Conservation (phyloP, 768 basidiomycete species). For the Tulasnella sp. region DNA sequence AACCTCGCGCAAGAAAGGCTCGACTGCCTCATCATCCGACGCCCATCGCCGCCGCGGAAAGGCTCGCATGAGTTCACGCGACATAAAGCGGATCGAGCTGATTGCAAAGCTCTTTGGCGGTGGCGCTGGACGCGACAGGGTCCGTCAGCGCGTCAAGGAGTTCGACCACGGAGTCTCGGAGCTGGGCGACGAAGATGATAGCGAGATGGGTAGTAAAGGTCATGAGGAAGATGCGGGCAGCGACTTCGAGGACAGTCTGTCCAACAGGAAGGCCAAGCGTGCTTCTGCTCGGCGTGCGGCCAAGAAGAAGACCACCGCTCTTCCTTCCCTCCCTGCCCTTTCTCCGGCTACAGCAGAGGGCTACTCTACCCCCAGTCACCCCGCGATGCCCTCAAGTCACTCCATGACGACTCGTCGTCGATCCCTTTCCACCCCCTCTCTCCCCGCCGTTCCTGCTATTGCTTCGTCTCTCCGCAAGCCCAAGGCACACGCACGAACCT, state of each 20-base stretch:
- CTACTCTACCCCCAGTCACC: not conserved
- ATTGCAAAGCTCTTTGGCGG: not conserved
- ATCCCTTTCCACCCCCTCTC: conserved; percentile 8
- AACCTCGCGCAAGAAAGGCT: not conserved
- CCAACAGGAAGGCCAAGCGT: not conserved
- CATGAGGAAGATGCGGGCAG: conserved; percentile 10
- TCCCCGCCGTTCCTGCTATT: not conserved
- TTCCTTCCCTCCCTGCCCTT: not conserved
- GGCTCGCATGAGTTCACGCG: not conserved
- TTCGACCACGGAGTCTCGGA: conserved; percentile 5
- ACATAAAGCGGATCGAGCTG: not conserved
- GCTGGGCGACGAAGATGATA: not conserved
- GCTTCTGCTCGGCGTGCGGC: not conserved
- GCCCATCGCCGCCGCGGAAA: not conserved
- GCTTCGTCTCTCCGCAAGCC: not conserved
- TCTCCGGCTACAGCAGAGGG: too few relatives aligned
- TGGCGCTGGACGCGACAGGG: not conserved
- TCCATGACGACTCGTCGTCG: conserved; percentile 9
- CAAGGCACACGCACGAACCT: not conserved
- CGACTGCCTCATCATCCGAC: not conserved
- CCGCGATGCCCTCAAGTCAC: not conserved
- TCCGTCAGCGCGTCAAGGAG: not conserved
- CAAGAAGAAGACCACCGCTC: not conserved
- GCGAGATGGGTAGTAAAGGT: not conserved
- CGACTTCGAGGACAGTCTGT: conserved; percentile 20